These are phyloP conservation scores for Aspergillus ochraceoroseus DNA, from an alignment of 2,329 filamentous ascomycete genomes.

Conservation along the genomic window DNA sequence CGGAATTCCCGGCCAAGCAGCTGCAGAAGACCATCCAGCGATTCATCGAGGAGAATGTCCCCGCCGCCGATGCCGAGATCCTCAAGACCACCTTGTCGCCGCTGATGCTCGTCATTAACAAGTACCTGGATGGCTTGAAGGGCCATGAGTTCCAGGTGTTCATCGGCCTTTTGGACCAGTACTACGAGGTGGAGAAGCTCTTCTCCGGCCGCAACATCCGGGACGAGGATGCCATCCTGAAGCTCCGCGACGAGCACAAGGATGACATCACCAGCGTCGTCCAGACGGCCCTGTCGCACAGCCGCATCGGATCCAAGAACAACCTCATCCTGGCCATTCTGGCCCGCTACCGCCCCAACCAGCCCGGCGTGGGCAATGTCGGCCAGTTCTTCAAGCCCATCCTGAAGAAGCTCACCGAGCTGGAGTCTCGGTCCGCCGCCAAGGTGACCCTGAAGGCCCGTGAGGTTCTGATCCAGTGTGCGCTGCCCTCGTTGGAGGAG, in stretches of 20 bases:
- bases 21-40: conserved; percentile 77
- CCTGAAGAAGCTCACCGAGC: conserved; percentile 80
- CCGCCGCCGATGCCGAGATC: conserved; percentile 64
- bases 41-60: conserved; percentile 83
- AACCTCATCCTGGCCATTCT: conserved; percentile 86
- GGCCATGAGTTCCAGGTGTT: conserved; percentile 82
- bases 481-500: conserved; percentile 92
- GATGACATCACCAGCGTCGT: conserved; percentile 82
- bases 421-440: conserved; percentile 78
- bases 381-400: conserved; percentile 79
- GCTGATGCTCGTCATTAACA: conserved; percentile 68
- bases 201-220: conserved; percentile 81
- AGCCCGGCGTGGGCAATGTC: conserved; percentile 80
- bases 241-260: conserved; percentile 92
- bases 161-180: conserved; percentile 70
- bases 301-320: conserved; percentile 87
- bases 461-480: conserved; percentile 95
- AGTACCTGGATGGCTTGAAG: conserved; percentile 84
- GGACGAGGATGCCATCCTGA: conserved; percentile 89
- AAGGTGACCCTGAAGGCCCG: conserved; percentile 97
- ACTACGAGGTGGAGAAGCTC: conserved; percentile 75
- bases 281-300: conserved; percentile 87
- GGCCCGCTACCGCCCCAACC: conserved; percentile 92
- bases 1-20: conserved; percentile 88
- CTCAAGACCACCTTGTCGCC: conserved; percentile 70